Evolutionary conservation across 257 asterid species (phyloP).

Genomic region (Ballota nigra): DNA sequence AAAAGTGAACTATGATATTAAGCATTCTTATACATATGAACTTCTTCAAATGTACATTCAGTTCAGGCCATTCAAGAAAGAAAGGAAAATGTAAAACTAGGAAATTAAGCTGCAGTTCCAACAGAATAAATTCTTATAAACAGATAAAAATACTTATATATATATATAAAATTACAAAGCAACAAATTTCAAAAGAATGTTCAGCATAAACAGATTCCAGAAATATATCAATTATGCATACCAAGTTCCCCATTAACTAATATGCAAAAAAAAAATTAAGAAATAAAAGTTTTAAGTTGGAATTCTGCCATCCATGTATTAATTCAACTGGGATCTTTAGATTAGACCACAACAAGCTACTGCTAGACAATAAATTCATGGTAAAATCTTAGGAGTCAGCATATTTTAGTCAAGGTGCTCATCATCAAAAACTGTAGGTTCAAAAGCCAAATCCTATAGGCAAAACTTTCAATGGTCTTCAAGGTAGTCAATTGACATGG

Average conservation of each 20-base stretch:
- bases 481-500: neutral
- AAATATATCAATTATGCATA: neutral
- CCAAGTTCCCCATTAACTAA: neutral
- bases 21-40: constrained; percentile 13
- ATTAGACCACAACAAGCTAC: neutral
- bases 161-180: neutral
- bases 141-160: neutral
- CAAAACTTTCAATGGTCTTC: constrained; percentile 5
- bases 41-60: neutral
- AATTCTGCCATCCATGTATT: neutral
- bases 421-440: neutral
- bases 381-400: neutral
- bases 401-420: neutral
- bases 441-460: neutral
- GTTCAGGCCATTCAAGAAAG: neutral
- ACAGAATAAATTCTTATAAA: neutral
- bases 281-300: neutral
- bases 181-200: neutral
- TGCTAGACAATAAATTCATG: neutral
- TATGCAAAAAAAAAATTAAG: neutral
- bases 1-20: neutral
- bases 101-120: constrained; percentile 9
- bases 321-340: neutral
- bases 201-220: neutral
- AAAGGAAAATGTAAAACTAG: neutral